Percentiles rank a stretch among this genome's conserved stretches.
Conservation (phyloP, 1,284 basidiomycete species). For the Moesziomyces aphidis region DNA sequence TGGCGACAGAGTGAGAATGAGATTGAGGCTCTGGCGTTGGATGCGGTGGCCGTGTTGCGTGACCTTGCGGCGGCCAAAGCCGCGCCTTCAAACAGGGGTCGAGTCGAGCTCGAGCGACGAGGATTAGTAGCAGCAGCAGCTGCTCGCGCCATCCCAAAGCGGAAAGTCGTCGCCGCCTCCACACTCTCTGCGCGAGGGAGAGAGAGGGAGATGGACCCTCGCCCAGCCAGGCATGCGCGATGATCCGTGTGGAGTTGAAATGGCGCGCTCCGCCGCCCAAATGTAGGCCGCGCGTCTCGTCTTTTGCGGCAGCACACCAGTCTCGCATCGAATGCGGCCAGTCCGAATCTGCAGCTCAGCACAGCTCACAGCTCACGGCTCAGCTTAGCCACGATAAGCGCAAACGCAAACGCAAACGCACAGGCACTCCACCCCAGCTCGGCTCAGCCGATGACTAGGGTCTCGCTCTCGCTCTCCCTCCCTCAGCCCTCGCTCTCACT, state of each 20-base stretch:
- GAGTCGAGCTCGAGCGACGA: background rate
- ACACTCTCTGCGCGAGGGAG: too few relatives aligned
- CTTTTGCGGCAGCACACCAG: slow-evolving; percentile 14
- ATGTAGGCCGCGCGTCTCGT: background rate
- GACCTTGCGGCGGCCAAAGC: slow-evolving; percentile 11
- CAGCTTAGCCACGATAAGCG: too few relatives aligned
- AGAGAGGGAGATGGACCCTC: background rate
- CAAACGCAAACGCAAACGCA: too few relatives aligned
- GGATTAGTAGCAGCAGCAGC: background rate
- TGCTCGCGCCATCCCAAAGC: slow-evolving; percentile 23
- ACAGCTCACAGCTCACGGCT: too few relatives aligned
- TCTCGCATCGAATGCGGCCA: slow-evolving; percentile 5
- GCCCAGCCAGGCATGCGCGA: slow-evolving; percentile 14
- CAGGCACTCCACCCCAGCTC: too few relatives aligned
- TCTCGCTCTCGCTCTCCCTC: background rate
- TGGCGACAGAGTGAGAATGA: too few relatives aligned
- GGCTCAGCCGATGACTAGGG: background rate
- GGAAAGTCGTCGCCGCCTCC: slow-evolving; percentile 11
- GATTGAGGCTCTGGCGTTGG: background rate
- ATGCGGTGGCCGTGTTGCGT: slow-evolving; percentile 18
- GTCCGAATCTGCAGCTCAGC: too few relatives aligned
- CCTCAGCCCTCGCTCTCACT: background rate
- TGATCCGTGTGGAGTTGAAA: slow-evolving; percentile 45
- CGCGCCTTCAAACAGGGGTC: slow-evolving; percentile 1
- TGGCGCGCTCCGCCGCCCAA: background rate